phyloP scores from a whole-genome alignment of 2,329 filamentous ascomycete species.

The Colletotrichum tropicicola region DNA sequence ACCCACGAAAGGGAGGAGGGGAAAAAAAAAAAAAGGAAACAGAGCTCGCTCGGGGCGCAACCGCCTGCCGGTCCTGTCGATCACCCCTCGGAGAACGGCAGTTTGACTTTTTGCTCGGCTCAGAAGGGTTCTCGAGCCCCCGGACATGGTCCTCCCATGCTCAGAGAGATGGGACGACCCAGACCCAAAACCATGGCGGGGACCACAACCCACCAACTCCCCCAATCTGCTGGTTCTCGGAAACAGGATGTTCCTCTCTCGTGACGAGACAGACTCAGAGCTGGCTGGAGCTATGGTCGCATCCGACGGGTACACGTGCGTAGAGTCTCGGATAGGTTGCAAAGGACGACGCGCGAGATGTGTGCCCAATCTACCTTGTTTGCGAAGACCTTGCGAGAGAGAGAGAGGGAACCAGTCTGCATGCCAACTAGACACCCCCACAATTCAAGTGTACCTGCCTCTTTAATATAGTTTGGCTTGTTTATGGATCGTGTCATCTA shows the following conservation, averaged over 20 bases:
- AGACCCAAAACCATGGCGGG: background rate
- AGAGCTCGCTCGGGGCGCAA: background rate
- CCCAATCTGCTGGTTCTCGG: background rate
- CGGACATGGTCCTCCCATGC: slow-evolving; percentile 2
- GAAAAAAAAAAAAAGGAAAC: background rate
- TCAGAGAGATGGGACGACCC: background rate
- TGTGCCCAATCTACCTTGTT: background rate
- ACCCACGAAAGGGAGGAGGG: no score
- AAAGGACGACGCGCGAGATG: no score
- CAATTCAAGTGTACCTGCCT: background rate
- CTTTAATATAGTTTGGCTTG: background rate
- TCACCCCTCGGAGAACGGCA: slow-evolving; percentile 3
- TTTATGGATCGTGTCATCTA: background rate
- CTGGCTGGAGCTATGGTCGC: background rate
- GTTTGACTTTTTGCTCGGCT: background rate
- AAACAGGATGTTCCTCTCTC: no score
- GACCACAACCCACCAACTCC: background rate
- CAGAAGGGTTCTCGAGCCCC: background rate
- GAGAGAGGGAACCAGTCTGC: background rate
- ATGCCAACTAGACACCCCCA: background rate
- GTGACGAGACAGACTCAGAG: background rate
- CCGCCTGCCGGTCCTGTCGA: background rate
- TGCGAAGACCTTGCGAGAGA: background rate
- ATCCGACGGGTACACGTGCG: slow-evolving; percentile 7
- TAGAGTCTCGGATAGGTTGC: no score